Base-by-base conservation (phyloP, 257 asterid genomes). In the Linderniella brevidens region DNA sequence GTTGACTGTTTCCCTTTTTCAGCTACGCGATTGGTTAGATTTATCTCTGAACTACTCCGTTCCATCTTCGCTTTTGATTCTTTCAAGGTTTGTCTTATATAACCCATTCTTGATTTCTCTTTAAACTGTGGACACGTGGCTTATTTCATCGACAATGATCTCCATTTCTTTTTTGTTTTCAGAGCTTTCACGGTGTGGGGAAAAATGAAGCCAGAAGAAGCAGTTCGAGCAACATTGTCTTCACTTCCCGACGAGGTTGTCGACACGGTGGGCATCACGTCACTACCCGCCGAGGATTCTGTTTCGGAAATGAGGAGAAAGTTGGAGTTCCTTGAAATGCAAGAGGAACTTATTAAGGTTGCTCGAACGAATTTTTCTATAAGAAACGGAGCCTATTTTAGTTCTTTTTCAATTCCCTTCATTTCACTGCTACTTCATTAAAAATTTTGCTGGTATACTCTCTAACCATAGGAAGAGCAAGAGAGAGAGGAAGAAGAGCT, bases 211-310 rank as follows among this genome's bases (percentile, higher is more conserved):
- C 93, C 83, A 19, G 90, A 82, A 68, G 96, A 86, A 64, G 92
- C 76, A 41, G 92, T 82, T 56, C 75, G 59, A 52, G 92, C 92
- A 58, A 82, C 96, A 41, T 53, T 86, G 56, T 77, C 88, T 56
- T 86, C 96, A 3, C 81, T 86, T 32, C 96, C 96, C 48, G 96
- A 81, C 65, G 96, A 86, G 69, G 94, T 86, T 58, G 96, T 81
- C 56, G 90, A 82, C 61, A 78, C 88, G 18, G 83, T 86, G 55
- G 94, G 92, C 5, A 51, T 73, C 42, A 76, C 84, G 45, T 67
- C 93, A 50, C 69, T 85, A 71, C 92, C 93, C 25, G 76, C 94
- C 61, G 94, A 86, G 67, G 96, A 86, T 74, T 71, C 82, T 49
- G 61, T 86, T 54, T 70, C 94, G 11, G 96, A 86, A 61, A 78